A percentile compares a stretch with the other conserved stretches of the same genome.
Evolutionary conservation across 345 rosid species (phyloP).

Genomic region (Iberis pinnata): DNA sequence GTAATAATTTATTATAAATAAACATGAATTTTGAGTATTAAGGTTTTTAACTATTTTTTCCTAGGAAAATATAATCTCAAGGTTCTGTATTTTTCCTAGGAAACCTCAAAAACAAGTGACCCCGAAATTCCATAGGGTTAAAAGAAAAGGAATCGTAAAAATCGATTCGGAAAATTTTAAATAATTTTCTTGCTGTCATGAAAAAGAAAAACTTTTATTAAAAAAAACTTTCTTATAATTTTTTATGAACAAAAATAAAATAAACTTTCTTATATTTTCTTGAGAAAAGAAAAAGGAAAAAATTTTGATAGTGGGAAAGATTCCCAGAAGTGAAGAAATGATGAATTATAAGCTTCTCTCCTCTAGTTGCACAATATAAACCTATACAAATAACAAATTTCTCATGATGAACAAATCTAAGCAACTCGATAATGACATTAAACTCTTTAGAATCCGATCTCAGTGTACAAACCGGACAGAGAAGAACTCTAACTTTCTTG

Average conservation of each 20-base stretch:
- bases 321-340: constrained; percentile 61
- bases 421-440: constrained; percentile 37
- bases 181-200: constrained; percentile 12
- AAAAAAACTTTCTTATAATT: too few relatives aligned
- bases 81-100: not conserved
- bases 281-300: not conserved
- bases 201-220: not conserved
- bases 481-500: constrained; percentile 47
- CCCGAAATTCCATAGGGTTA: too few relatives aligned
- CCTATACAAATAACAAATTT: constrained; percentile 84
- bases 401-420: constrained; percentile 61
- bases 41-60: not conserved
- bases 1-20: too few relatives aligned
- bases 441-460: constrained; percentile 39
- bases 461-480: constrained; percentile 64
- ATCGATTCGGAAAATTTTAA: too few relatives aligned
- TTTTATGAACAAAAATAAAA: too few relatives aligned
- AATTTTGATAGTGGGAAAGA: constrained; percentile 49
- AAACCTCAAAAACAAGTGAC: not conserved
- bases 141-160: too few relatives aligned
- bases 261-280: constrained; percentile 3
- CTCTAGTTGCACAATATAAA: constrained; percentile 74
- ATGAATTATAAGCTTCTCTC: constrained; percentile 88
- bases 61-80: constrained; percentile 1
- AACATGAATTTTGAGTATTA: too few relatives aligned